A percentile compares a stretch with the other conserved stretches of the same genome.
phyloP scores from a whole-genome alignment of 257 asterid species.

The Buddleja alternifolia region DNA sequence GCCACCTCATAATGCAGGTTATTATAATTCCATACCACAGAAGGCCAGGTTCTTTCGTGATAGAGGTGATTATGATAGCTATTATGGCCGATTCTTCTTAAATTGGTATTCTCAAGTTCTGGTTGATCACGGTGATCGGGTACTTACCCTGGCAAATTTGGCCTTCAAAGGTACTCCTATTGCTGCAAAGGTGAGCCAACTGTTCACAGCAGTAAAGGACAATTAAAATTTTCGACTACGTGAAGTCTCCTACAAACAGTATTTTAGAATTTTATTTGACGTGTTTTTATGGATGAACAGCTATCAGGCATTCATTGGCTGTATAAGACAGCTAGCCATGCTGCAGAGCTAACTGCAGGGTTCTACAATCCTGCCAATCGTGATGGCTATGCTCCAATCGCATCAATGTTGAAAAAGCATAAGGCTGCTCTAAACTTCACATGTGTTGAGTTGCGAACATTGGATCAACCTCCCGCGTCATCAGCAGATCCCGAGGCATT shows the following conservation, averaged over 20 bases:
- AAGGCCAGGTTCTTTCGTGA: constrained; percentile 67
- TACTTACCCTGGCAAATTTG: constrained; percentile 60
- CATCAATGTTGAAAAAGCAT: constrained; percentile 66
- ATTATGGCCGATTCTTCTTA: constrained; percentile 71
- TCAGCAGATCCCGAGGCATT: constrained; percentile 81
- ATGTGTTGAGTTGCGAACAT: constrained; percentile 74
- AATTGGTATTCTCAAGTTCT: constrained; percentile 68
- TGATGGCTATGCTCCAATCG: constrained; percentile 69
- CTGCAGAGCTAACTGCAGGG: constrained; percentile 86
- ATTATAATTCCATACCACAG: constrained; percentile 64
- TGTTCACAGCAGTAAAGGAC: not conserved
- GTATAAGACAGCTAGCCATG: constrained; percentile 85
- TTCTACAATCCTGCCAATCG: constrained; percentile 70
- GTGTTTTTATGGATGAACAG: constrained; percentile 38
- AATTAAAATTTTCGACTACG: not conserved
- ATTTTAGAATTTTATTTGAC: not conserved
- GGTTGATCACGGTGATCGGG: constrained; percentile 68
- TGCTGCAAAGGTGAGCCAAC: constrained; percentile 59
- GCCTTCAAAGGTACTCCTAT: constrained; percentile 68
- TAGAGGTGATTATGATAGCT: constrained; percentile 73
- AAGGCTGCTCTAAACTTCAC: constrained; percentile 68
- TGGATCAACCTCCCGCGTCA: constrained; percentile 74
- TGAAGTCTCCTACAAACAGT: not conserved
- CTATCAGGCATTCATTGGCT: constrained; percentile 90
- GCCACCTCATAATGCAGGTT: constrained; percentile 64